A percentile compares a stretch with the other conserved stretches of the same genome.
Evolutionary conservation across 2,329 filamentous ascomycete genomes (phyloP).

Genomic region (Emergomyces pasteurianus): DNA sequence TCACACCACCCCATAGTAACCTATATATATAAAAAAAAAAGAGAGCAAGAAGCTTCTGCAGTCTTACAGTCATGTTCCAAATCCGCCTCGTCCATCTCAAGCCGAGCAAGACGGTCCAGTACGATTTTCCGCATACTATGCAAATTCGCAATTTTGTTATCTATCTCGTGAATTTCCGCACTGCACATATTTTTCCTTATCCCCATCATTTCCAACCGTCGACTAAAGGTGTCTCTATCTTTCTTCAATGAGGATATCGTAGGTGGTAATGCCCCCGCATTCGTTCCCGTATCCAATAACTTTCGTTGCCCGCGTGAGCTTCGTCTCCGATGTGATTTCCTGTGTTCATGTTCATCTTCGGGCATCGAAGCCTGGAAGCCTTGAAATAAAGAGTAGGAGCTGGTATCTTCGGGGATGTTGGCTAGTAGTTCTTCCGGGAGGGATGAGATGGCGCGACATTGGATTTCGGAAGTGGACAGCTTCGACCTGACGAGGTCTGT

Average conservation of each 20-base stretch:
- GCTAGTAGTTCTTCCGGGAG: constrained; percentile 79
- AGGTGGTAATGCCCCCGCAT: constrained; percentile 45
- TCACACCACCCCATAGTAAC: no score
- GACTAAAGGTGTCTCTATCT: constrained; percentile 67
- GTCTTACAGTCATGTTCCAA: constrained; percentile 75
- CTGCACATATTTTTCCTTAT: constrained; percentile 97
- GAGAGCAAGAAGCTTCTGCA: neutral
- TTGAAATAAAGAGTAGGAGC: constrained; percentile 86
- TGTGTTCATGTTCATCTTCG: constrained; percentile 50
- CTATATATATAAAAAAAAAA: no score
- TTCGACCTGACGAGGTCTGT: constrained; percentile 86
- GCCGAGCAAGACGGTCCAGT: constrained; percentile 66
- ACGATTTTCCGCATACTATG: constrained; percentile 88
- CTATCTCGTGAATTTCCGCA: constrained; percentile 89
- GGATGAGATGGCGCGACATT: constrained; percentile 79
- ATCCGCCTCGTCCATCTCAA: constrained; percentile 84
- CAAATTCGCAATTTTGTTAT: constrained; percentile 90
- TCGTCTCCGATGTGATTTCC: constrained; percentile 56
- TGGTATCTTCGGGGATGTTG: constrained; percentile 79
- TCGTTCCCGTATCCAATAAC: constrained; percentile 52
- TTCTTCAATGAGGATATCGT: constrained; percentile 63
- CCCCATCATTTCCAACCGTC: constrained; percentile 79
- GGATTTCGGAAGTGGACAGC: constrained; percentile 82
- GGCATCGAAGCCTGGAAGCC: constrained; percentile 88
- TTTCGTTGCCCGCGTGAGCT: constrained; percentile 66